These are phyloP conservation scores for Candida ponderosae DNA, from an alignment of 805 yeast species.

Conservation along the genomic window DNA sequence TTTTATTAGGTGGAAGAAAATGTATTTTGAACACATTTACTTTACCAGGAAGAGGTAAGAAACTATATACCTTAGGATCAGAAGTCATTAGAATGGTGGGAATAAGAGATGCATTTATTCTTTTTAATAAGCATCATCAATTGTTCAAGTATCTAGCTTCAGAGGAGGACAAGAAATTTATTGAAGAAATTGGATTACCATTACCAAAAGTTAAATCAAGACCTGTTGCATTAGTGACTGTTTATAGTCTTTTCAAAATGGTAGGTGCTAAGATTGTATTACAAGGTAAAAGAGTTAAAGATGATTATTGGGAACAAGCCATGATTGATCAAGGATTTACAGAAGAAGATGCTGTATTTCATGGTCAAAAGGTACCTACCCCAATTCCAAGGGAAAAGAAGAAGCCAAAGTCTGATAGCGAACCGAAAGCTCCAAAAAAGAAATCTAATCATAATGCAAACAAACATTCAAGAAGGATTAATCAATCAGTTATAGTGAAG, in stretches of 20 bases:
- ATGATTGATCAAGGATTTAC: slow-evolving; percentile 35
- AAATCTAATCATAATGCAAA: too few species aligned
- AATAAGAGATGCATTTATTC: slow-evolving; percentile 43
- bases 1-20: slow-evolving; percentile 28
- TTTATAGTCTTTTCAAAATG: slow-evolving; percentile 35
- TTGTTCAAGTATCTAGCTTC: slow-evolving; percentile 27
- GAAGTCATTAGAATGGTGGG: slow-evolving; percentile 33
- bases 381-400: slow-evolving; percentile 7
- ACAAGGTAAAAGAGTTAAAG: slow-evolving; percentile 39
- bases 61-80: slow-evolving; percentile 31
- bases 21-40: slow-evolving; percentile 32
- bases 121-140: slow-evolving; percentile 34
- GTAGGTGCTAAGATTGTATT: slow-evolving; percentile 44
- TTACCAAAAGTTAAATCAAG: slow-evolving; percentile 14
- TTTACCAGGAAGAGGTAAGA: slow-evolving; percentile 28
- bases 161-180: slow-evolving; percentile 29
- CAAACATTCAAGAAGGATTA: not conserved
- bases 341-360: slow-evolving; percentile 35
- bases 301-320: slow-evolving; percentile 49
- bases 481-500: not conserved
- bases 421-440: too few species aligned
- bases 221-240: slow-evolving; percentile 21
- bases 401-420: not conserved
- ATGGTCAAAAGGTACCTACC: slow-evolving; percentile 7
- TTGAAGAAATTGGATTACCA: slow-evolving; percentile 22